Evolutionary conservation across 1,284 basidiomycete genomes (phyloP).

Genomic region (Gastroboletus turbinatus): DNA sequence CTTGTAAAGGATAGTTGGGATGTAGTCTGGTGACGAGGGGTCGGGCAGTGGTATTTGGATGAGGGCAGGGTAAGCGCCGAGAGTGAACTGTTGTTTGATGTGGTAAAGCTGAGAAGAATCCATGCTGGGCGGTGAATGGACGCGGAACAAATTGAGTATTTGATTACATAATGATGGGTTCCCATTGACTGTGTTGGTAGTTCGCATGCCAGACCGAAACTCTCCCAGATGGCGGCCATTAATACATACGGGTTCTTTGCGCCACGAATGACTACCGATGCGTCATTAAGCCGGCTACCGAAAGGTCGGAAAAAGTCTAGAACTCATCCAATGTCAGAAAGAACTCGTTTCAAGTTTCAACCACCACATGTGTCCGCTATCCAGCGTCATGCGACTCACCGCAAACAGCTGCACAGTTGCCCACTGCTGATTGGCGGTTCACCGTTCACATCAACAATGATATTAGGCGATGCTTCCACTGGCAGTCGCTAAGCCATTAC

Average conservation of each 20-base stretch:
- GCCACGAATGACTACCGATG: no score
- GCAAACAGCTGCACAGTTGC: neutral
- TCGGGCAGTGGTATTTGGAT: slow-evolving; percentile 56
- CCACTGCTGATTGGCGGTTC: neutral
- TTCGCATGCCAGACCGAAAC: no score
- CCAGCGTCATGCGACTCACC: neutral
- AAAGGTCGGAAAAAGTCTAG: no score
- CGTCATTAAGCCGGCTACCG: no score
- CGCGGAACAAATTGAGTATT: neutral
- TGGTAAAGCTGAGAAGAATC: slow-evolving; percentile 82
- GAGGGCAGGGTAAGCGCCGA: slow-evolving; percentile 70
- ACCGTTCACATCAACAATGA: no score
- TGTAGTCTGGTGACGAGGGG: slow-evolving; percentile 61
- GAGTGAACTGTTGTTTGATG: slow-evolving; percentile 82
- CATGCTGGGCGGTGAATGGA: slow-evolving; percentile 36
- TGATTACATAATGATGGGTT: neutral
- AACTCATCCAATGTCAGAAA: no score
- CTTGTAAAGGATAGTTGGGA: slow-evolving; percentile 72
- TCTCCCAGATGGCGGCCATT: no score
- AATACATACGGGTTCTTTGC: no score
- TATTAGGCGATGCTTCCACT: neutral
- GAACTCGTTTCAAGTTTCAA: no score
- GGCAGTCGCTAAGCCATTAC: slow-evolving; percentile 3
- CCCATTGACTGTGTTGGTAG: no score
- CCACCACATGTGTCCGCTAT: no score